Conservation (phyloP, 2,329 filamentous ascomycete genomes). For the Dendrostoma leiphaemia region DNA sequence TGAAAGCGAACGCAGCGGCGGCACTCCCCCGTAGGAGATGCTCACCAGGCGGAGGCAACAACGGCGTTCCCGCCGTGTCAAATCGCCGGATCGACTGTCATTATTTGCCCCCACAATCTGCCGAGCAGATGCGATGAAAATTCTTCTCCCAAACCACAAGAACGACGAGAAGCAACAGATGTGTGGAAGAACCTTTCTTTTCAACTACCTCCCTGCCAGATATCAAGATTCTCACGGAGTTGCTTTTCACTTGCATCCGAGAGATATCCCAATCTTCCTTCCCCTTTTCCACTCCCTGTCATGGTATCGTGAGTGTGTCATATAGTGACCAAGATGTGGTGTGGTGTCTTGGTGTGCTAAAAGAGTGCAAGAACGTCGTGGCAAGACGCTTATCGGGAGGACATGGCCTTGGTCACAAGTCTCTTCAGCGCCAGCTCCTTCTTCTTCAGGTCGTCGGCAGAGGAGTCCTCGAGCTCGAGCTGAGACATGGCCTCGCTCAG, state of each 20-base stretch:
- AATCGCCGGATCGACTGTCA: background rate
- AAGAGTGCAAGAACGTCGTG: constrained; percentile 3
- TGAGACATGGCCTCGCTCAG: constrained; percentile 97
- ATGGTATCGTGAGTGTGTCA: constrained; percentile 17
- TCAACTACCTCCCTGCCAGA: background rate
- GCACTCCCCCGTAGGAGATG: background rate
- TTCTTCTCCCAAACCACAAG: background rate
- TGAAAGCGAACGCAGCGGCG: background rate
- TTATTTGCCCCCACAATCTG: constrained; percentile 5
- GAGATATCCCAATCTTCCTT: background rate
- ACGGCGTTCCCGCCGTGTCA: background rate
- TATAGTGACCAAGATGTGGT: background rate
- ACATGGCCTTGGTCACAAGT: constrained; percentile 97
- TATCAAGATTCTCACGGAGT: background rate
- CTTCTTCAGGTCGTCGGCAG: constrained; percentile 97
- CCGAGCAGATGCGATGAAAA: constrained; percentile 1
- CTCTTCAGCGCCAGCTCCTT: constrained; percentile 98
- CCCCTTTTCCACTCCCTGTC: constrained; percentile 7
- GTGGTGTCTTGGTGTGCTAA: constrained; percentile 6
- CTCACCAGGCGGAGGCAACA: background rate
- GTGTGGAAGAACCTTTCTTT: background rate
- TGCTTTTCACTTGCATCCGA: background rate
- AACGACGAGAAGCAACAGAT: constrained; percentile 1
- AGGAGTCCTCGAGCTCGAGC: constrained; percentile 91
- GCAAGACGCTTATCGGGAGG: constrained; percentile 68